phyloP scores from a whole-genome alignment of 768 basidiomycete genomes.

The Holtermannia corniformis region DNA sequence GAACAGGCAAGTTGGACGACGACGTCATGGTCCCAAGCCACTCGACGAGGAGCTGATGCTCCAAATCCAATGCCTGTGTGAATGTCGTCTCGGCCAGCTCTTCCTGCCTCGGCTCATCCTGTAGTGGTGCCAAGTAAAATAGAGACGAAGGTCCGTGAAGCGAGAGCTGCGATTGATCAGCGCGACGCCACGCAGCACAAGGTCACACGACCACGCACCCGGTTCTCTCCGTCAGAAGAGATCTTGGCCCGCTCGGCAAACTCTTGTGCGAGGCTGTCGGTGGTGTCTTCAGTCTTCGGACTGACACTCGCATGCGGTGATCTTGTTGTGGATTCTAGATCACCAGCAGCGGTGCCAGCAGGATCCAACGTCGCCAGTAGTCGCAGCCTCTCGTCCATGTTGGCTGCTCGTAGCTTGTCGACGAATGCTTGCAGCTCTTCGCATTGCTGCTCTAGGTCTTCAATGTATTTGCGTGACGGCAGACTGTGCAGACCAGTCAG shows the following conservation, averaged over 20 bases:
- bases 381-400: neutral
- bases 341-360: neutral
- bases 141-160: slow-evolving; percentile 1
- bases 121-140: slow-evolving; percentile 1
- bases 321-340: neutral
- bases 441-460: neutral
- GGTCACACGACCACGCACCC: neutral
- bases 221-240: neutral
- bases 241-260: neutral
- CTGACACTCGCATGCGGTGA: neutral
- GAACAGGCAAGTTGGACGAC: neutral
- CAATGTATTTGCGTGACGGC: neutral
- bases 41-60: neutral
- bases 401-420: neutral
- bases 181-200: neutral
- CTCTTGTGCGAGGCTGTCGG: neutral
- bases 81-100: neutral
- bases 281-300: neutral
- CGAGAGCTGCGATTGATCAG: neutral
- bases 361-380: neutral
- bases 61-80: neutral
- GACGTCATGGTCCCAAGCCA: neutral
- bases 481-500: neutral
- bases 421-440: neutral
- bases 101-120: no score